Evolutionary conservation across 1,139 yeast genomes (phyloP).

Genomic region (Hansenula sp.): DNA sequence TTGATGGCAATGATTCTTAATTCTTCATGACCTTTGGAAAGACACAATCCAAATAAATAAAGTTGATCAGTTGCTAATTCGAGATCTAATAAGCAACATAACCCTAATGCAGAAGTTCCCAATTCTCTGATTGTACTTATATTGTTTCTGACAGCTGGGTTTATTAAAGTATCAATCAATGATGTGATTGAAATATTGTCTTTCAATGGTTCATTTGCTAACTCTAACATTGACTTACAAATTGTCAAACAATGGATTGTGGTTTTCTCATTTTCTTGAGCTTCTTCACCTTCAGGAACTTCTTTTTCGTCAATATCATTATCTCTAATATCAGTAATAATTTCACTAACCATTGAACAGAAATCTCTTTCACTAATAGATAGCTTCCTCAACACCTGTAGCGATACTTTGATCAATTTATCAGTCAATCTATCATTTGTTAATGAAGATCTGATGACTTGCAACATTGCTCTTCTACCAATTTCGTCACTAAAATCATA

Average conservation of each 20-base stretch:
- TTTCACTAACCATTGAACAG: constrained; percentile 79
- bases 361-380: constrained; percentile 83
- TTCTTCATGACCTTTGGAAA: constrained; percentile 56
- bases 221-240: constrained; percentile 67
- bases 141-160: constrained; percentile 70
- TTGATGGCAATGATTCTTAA: constrained; percentile 61
- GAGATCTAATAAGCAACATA: constrained; percentile 70
- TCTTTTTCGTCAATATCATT: constrained; percentile 43
- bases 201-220: constrained; percentile 61
- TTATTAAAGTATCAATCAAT: constrained; percentile 69
- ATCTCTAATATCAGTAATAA: constrained; percentile 81
- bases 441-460: constrained; percentile 61
- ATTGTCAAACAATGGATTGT: constrained; percentile 65
- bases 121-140: constrained; percentile 59
- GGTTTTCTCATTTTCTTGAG: constrained; percentile 36
- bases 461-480: constrained; percentile 81
- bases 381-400: constrained; percentile 63
- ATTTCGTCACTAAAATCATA: constrained; percentile 90
- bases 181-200: constrained; percentile 70
- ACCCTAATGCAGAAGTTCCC: constrained; percentile 75
- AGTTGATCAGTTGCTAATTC: constrained; percentile 59
- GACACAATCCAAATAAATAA: constrained; percentile 62
- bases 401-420: constrained; percentile 49
- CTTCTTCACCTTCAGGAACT: constrained; percentile 28
- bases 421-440: constrained; percentile 54